Evolutionary conservation across 768 basidiomycete genomes (phyloP).

Genomic region (Leccinum arenicola): DNA sequence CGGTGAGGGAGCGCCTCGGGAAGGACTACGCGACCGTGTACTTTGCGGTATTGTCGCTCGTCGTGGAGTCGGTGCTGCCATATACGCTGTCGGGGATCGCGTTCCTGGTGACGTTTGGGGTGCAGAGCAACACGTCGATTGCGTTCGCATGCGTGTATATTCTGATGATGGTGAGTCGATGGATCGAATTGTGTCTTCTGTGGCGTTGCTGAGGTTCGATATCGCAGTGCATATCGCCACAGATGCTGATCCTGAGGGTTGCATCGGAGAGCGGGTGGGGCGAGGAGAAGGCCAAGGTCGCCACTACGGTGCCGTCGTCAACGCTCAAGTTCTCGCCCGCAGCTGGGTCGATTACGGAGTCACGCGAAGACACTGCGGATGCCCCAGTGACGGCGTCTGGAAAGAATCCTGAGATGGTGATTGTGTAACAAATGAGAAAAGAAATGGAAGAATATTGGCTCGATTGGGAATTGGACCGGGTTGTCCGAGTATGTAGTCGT

Average conservation of each 20-base stretch:
- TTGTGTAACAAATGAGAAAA: too few species aligned
- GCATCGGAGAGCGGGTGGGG: conserved; percentile 18
- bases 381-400: background rate
- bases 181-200: background rate
- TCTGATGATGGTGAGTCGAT: conserved; percentile 21
- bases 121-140: conserved; percentile 11
- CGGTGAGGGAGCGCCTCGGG: conserved; percentile 16
- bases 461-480: conserved; percentile 10
- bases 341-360: background rate
- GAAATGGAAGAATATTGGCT: background rate
- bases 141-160: conserved; percentile 21
- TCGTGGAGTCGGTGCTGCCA: conserved; percentile 27
- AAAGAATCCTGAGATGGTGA: background rate
- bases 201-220: background rate
- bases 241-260: conserved; percentile 25
- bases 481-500: too few species aligned
- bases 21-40: conserved; percentile 20
- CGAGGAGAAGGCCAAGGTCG: conserved; percentile 7
- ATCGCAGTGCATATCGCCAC: conserved; percentile 24
- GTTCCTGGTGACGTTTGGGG: conserved; percentile 23
- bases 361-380: too few species aligned
- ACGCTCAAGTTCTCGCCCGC: conserved; percentile 13
- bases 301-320: background rate
- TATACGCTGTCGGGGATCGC: conserved; percentile 25
- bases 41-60: conserved; percentile 13